Conservation (phyloP, 2,329 filamentous ascomycete genomes). For the Trichoderma pleuroti region DNA sequence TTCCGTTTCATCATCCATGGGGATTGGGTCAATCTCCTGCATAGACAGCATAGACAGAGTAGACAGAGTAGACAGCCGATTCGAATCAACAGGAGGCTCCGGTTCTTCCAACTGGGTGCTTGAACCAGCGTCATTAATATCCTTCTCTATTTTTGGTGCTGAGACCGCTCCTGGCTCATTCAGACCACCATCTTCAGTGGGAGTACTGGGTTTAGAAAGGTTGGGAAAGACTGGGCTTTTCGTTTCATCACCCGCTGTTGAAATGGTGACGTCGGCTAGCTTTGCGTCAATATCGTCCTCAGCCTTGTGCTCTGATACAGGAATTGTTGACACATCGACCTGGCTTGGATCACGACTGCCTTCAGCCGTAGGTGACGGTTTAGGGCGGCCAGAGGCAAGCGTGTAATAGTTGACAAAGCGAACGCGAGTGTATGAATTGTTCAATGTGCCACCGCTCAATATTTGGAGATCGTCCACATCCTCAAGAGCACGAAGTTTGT, state of each 20-base stretch:
- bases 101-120: neutral
- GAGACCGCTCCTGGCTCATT: neutral
- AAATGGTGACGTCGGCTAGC: neutral
- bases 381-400: constrained; percentile 70
- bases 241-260: neutral
- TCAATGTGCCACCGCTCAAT: constrained; percentile 21
- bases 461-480: constrained; percentile 57
- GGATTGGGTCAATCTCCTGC: constrained; percentile 39
- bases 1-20: constrained; percentile 33
- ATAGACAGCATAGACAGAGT: constrained; percentile 23
- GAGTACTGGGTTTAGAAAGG: neutral
- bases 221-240: neutral
- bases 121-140: neutral
- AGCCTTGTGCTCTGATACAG: neutral
- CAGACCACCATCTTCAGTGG: neutral
- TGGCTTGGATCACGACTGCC: constrained; percentile 13
- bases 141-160: neutral
- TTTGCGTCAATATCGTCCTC: neutral
- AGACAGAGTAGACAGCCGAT: constrained; percentile 16
- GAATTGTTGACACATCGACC: neutral
- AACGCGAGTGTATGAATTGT: constrained; percentile 48
- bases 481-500: constrained; percentile 66
- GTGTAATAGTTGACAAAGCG: constrained; percentile 91
- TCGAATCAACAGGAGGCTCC: constrained; percentile 15
- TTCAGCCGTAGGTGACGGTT: constrained; percentile 32